Conservation (phyloP, 208 protist species). For the Jaenimonas drosophilae region DNA sequence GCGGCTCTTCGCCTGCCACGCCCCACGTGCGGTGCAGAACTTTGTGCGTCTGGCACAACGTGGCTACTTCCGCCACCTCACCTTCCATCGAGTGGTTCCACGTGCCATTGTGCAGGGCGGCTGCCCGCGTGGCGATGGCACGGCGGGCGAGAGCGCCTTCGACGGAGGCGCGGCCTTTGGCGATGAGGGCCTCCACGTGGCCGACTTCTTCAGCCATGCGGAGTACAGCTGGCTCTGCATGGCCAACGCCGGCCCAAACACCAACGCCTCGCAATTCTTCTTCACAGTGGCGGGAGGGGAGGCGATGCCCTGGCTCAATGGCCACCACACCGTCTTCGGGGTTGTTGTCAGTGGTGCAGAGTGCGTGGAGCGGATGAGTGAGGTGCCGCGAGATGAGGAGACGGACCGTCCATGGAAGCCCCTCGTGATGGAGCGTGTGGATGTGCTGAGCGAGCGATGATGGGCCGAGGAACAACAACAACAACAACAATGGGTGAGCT, state of each 20-base stretch:
- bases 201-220: constrained; percentile 53
- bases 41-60: constrained; percentile 83
- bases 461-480: not conserved
- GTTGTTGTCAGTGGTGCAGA: constrained; percentile 62
- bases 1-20: constrained; percentile 83
- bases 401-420: constrained; percentile 38
- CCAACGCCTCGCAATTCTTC: constrained; percentile 90
- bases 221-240: constrained; percentile 70
- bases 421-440: constrained; percentile 48
- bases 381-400: constrained; percentile 23
- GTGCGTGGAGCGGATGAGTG: constrained; percentile 36
- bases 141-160: constrained; percentile 82
- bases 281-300: constrained; percentile 52
- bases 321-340: constrained; percentile 93
- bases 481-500: too few species aligned
- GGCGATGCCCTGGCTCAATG: constrained; percentile 73
- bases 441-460: constrained; percentile 13
- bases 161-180: constrained; percentile 83
- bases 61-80: constrained; percentile 90
- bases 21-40: constrained; percentile 94
- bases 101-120: constrained; percentile 94
- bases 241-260: constrained; percentile 75
- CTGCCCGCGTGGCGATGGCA: constrained; percentile 89
- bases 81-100: constrained; percentile 94
- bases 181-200: constrained; percentile 79